Conservation (phyloP, 345 rosid species). For the Populus deltoides region DNA sequence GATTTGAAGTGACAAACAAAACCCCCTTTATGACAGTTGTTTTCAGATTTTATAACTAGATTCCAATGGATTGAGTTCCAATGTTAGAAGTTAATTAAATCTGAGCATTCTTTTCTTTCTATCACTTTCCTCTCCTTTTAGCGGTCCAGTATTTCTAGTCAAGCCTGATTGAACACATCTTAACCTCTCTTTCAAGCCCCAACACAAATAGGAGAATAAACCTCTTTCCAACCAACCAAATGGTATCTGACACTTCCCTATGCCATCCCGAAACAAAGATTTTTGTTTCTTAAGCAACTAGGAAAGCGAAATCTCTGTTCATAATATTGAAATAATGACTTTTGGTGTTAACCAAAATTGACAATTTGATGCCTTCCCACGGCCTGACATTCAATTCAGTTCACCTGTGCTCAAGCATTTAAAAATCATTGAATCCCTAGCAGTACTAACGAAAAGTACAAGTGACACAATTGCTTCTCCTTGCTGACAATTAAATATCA, state of each 20-base stretch:
- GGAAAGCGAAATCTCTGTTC: background rate
- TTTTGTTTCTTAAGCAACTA: background rate
- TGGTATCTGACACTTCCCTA: background rate
- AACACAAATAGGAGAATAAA: background rate
- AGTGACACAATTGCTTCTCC: background rate
- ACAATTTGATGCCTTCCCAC: background rate
- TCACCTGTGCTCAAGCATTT: no score
- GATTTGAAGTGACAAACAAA: slow-evolving; percentile 2
- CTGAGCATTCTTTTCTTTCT: background rate
- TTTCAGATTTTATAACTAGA: background rate
- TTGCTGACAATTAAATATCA: background rate
- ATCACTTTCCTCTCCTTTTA: background rate
- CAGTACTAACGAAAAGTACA: background rate
- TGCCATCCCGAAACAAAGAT: background rate
- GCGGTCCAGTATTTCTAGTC: no score
- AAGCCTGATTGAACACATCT: background rate
- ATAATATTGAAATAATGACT: background rate
- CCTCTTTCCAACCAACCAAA: background rate
- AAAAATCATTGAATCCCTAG: background rate
- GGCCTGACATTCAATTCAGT: no score
- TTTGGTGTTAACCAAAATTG: background rate
- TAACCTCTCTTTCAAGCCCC: background rate
- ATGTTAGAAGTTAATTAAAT: background rate
- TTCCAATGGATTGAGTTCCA: background rate
- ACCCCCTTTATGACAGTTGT: background rate